These are phyloP conservation scores for Lippia alba DNA, from an alignment of 305 asterid species.

Conservation along the genomic window DNA sequence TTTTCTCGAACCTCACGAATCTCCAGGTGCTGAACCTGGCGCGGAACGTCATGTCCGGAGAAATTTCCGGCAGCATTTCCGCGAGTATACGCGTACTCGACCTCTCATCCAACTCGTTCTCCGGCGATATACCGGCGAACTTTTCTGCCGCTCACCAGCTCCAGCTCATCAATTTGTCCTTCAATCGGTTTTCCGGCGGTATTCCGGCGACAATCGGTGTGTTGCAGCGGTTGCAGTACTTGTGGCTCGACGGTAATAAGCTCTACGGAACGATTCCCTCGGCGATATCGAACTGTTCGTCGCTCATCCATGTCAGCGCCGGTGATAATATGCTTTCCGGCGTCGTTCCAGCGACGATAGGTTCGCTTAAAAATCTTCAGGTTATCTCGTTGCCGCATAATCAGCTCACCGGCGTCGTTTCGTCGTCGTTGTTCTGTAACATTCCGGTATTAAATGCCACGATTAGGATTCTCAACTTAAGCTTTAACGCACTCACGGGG, in stretches of 20 bases:
- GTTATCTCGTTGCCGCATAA: constrained; percentile 64
- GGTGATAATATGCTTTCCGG: constrained; percentile 64
- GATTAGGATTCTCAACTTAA: constrained; percentile 58
- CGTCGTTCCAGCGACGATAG: constrained; percentile 66
- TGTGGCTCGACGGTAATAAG: constrained; percentile 68
- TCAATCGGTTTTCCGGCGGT: constrained; percentile 59
- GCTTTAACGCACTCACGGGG: constrained; percentile 77
- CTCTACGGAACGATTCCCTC: constrained; percentile 77
- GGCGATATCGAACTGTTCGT: constrained; percentile 69
- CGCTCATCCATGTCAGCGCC: constrained; percentile 66
- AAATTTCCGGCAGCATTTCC: constrained; percentile 44
- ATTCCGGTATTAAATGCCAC: constrained; percentile 51
- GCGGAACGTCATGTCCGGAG: constrained; percentile 58
- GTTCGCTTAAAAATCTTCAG: constrained; percentile 51
- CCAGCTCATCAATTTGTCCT: constrained; percentile 61
- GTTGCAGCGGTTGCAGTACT: constrained; percentile 51
- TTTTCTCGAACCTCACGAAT: constrained; percentile 54
- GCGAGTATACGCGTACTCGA: constrained; percentile 54
- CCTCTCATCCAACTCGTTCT: constrained; percentile 59
- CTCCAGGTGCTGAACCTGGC: constrained; percentile 65
- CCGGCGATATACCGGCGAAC: constrained; percentile 55
- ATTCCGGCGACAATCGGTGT: constrained; percentile 66
- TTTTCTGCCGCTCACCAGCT: constrained; percentile 54
- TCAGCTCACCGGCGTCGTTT: constrained; percentile 69
- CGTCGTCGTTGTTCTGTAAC: constrained; percentile 59